Evolutionary conservation across 176 grass and related monocot species (phyloP).

Genomic region (Microstegium vimineum): DNA sequence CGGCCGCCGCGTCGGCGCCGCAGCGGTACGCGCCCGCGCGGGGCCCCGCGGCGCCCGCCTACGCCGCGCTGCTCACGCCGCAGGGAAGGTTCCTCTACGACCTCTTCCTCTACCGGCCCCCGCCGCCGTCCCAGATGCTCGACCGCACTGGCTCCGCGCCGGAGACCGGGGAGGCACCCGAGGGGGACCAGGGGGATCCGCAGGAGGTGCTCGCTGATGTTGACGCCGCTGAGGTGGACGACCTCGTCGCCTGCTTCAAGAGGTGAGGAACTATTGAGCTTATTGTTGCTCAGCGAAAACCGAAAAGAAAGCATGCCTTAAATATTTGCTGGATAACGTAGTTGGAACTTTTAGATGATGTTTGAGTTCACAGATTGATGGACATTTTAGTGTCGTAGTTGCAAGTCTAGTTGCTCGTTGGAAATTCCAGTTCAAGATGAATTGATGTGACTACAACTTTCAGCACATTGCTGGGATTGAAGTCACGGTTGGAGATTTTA

Average conservation of each 20-base stretch:
- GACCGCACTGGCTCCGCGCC: conserved; percentile 64
- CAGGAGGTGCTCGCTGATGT: conserved; percentile 71
- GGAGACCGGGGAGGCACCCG: conserved; percentile 34
- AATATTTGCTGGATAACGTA: no score
- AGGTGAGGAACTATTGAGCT: conserved; percentile 28
- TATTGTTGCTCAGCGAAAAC: not conserved
- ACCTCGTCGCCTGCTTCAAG: conserved; percentile 67
- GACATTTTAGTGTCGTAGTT: no score
- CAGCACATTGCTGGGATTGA: no score
- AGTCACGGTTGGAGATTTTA: no score
- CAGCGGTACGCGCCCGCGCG: conserved; percentile 37
- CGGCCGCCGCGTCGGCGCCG: not conserved
- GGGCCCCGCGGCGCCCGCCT: conserved; percentile 36
- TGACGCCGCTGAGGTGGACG: conserved; percentile 58
- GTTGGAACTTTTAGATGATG: no score
- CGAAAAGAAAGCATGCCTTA: not conserved
- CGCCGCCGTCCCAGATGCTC: conserved; percentile 52
- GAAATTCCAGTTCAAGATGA: no score
- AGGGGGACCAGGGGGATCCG: not conserved
- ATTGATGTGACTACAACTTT: no score
- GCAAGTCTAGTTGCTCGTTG: no score
- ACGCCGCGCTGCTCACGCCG: conserved; percentile 84
- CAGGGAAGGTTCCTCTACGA: conserved; percentile 91
- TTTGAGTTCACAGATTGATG: no score
- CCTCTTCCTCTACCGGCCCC: conserved; percentile 71